Evolutionary conservation across 2,329 filamentous ascomycete species (phyloP), one percentile per base, ranked within the genome.

Genomic region (Trichophyton schoenleinii): DNA sequence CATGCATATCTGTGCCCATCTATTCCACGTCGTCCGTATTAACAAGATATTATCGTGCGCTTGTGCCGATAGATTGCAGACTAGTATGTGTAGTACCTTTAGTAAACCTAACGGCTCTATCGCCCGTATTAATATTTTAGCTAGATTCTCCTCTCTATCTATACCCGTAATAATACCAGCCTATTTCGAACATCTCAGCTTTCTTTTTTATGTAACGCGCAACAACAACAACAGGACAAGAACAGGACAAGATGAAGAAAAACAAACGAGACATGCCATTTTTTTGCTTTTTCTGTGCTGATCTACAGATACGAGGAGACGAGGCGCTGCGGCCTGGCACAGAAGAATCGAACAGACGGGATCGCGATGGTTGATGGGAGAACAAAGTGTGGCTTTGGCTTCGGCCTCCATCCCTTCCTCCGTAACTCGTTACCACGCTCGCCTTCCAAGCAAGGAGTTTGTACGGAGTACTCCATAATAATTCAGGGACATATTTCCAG

Each of bases 31-130:
- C 81, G 88, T 99, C 85, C 94, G 94, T 82, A 99, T 99, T 91
- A 99, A 99, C 91, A 99, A 99, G 89, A 99, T 99, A 94, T 92
- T 99, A 90, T 97, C 94, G 77, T 99, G 94, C 81, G 94, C 94
- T 76, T 94, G 94, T 86, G 94, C 94, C 87, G 94, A 99, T 97
- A 91, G 94, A 88, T 85, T 99, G 80, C 94, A 99, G 83, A 99
- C 94, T 72, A 94, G 94, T 85, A 99, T 99, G 94, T 92, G 94
- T 88, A 94, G 94, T 87, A 94, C 94, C 73, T 99, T 91, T 87
- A 94, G 94, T 77, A 99, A 99, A 88, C 94, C 94, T 79, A 95
- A 97, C 85, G 94, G 94, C 78, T 87, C 85, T 74, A 94, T 99
- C 76, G 94, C 94, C 79, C 94, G 94, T 89, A 92, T 99, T 85